Evolutionary conservation across 2,329 filamentous ascomycete genomes (phyloP).

Genomic region (Pseudogymnoascus sp.): DNA sequence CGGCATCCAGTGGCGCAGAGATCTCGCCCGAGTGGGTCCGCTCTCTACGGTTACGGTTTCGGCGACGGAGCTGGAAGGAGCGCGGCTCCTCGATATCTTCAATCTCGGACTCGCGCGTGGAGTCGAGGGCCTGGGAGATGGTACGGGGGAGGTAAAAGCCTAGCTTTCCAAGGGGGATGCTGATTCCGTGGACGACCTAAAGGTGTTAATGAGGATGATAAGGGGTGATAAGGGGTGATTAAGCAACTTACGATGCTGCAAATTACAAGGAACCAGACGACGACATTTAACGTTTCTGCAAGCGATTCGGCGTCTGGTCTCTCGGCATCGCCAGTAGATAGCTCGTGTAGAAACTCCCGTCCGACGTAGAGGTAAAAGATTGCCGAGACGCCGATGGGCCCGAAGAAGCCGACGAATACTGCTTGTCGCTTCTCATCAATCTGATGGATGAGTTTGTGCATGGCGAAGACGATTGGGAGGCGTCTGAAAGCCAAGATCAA

Average conservation of each 20-base stretch:
- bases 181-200: slow-evolving; percentile 72
- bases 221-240: background rate
- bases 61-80: slow-evolving; percentile 1
- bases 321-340: slow-evolving; percentile 52
- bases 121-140: slow-evolving; percentile 48
- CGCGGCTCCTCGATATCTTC: slow-evolving; percentile 6
- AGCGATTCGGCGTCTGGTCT: slow-evolving; percentile 62
- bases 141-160: slow-evolving; percentile 55
- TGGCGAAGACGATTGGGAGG: slow-evolving; percentile 65
- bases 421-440: slow-evolving; percentile 71
- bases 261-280: slow-evolving; percentile 81
- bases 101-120: slow-evolving; percentile 28
- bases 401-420: slow-evolving; percentile 86
- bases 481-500: slow-evolving; percentile 60
- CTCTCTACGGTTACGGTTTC: background rate
- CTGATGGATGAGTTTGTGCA: slow-evolving; percentile 72
- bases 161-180: slow-evolving; percentile 69
- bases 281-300: slow-evolving; percentile 59
- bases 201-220: background rate
- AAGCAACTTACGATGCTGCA: slow-evolving; percentile 65
- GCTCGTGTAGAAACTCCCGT: slow-evolving; percentile 65
- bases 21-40: background rate
- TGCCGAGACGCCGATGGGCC: slow-evolving; percentile 83
- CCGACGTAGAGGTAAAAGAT: slow-evolving; percentile 85
- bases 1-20: background rate